Evolutionary conservation across 306 rosid species (phyloP).

Genomic region (Gastrolobium bilobum): DNA sequence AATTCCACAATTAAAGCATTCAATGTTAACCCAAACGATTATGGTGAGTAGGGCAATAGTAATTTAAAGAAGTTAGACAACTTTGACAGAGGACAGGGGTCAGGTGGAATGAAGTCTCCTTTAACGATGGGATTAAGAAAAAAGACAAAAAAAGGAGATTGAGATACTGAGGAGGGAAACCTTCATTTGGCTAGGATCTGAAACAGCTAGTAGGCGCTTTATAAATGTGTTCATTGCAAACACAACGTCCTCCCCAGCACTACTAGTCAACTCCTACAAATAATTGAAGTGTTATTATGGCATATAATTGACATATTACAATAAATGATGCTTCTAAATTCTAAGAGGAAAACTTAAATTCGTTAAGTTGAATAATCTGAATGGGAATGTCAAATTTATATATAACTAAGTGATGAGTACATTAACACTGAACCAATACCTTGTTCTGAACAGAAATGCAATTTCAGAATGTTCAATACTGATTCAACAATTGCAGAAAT

Average conservation of each 20-base stretch:
- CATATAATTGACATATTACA: slow-evolving; percentile 26
- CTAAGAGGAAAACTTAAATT: slow-evolving; percentile 24
- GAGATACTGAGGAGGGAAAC: slow-evolving; percentile 54
- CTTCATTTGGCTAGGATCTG: slow-evolving; percentile 95
- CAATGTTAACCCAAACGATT: background rate
- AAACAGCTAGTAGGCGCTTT: slow-evolving; percentile 91
- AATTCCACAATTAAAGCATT: background rate
- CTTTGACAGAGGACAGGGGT: background rate
- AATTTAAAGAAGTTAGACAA: slow-evolving; percentile 18
- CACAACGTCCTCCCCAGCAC: slow-evolving; percentile 95
- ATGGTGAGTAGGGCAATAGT: background rate
- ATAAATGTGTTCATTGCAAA: slow-evolving; percentile 96
- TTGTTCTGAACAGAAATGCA: slow-evolving; percentile 27
- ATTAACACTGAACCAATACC: slow-evolving; percentile 38
- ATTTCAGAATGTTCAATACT: slow-evolving; percentile 21
- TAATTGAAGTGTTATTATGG: slow-evolving; percentile 35
- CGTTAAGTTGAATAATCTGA: slow-evolving; percentile 14
- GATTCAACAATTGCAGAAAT: slow-evolving; percentile 30
- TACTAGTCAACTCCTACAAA: slow-evolving; percentile 86
- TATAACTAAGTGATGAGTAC: background rate
- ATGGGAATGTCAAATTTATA: slow-evolving; percentile 32
- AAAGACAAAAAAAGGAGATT: slow-evolving; percentile 20
- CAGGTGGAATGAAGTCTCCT: background rate
- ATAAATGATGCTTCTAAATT: slow-evolving; percentile 14
- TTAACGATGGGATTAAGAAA: background rate